Percentiles rank a stretch among this genome's conserved stretches.
Evolutionary conservation across 192 early-diverging fungal genomes (phyloP).

Genomic region (Phycomyces nitens): DNA sequence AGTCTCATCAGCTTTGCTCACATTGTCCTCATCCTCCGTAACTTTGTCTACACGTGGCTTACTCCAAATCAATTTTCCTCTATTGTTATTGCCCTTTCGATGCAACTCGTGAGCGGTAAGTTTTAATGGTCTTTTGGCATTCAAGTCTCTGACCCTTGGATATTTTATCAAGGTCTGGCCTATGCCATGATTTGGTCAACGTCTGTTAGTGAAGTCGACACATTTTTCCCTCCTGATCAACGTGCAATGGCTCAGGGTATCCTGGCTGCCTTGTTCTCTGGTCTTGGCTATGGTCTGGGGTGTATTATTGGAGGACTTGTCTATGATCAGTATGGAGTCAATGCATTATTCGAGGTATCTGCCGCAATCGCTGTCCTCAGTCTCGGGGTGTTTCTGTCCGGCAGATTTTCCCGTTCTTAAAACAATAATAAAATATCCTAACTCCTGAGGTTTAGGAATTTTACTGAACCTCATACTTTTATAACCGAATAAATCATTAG

Average conservation of each 20-base stretch:
- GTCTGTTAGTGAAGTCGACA: constrained; percentile 30
- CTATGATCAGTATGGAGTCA: constrained; percentile 24
- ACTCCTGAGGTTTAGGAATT: too few relatives aligned
- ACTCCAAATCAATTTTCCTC: constrained; percentile 9
- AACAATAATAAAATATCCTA: neutral
- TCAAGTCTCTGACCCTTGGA: too few relatives aligned
- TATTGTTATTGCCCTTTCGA: constrained; percentile 11
- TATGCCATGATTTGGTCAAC: constrained; percentile 34
- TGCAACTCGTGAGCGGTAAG: constrained; percentile 27
- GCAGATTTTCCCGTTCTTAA: neutral
- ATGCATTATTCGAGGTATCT: constrained; percentile 10
- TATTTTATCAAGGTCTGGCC: constrained; percentile 18
- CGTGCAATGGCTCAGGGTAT: constrained; percentile 34
- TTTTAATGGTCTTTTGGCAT: too few relatives aligned
- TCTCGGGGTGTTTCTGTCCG: neutral
- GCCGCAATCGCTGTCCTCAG: constrained; percentile 7
- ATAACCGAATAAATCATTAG: too few relatives aligned
- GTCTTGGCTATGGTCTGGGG: constrained; percentile 31
- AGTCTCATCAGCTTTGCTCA: constrained; percentile 27
- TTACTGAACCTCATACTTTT: too few relatives aligned
- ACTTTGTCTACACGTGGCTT: constrained; percentile 17
- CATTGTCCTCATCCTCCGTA: constrained; percentile 15
- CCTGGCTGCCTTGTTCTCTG: constrained; percentile 26
- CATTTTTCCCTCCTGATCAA: constrained; percentile 28
- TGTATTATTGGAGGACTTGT: constrained; percentile 26